Evolutionary conservation across 2,329 filamentous ascomycete genomes (phyloP), one percentile per base, ranked within the genome.

Genomic region (Neofusicoccum parvum): DNA sequence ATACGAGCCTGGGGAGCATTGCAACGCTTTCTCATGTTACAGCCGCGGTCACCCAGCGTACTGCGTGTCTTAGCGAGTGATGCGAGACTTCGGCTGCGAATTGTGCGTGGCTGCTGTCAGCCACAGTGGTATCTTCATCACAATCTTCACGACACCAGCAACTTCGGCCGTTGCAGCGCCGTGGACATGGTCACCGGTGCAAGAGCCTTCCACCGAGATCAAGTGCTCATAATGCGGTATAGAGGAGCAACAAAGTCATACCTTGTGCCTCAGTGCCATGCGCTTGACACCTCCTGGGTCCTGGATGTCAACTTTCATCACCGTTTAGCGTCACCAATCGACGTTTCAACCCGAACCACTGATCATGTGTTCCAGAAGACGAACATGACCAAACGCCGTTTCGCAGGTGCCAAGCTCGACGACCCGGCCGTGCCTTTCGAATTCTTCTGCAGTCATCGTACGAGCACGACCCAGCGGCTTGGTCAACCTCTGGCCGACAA

Each of bases 51-150:
- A 23, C 39, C 34, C 37, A 34, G 34, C 54, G 54, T 46, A 14
- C 54, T 59, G 54, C 54, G n/a, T 59, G 56, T 60, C 56, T 60
- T 60, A 37, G 43, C 56, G 43, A 48, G 10, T 27, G 41, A 27
- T 37, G 41, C 48, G 43, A 48, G 43, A 48, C 43, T 37, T 36
- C 17, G 39, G 32, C 34, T 46, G 34, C 43, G 43, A 49, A 46
- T 37, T 7, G 27, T n/a, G 15, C 7, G 3, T 15, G 12, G 9
- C 34, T 41, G 36, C n/a, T 27, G 39, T 9, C 54, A 45, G 37
- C 54, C 54, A 58, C 54, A 45, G 54, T 58, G 54, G 39, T 34
- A 58, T 58, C 54, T 17, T 17, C 39, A 48, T 23, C n/a, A 2
- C 43, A 48, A 36, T 60, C 56, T 60, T 49, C 56, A 60, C 14